phyloP scores from a whole-genome alignment of 345 rosid species.

The Eucalyptus erythrocorys region DNA sequence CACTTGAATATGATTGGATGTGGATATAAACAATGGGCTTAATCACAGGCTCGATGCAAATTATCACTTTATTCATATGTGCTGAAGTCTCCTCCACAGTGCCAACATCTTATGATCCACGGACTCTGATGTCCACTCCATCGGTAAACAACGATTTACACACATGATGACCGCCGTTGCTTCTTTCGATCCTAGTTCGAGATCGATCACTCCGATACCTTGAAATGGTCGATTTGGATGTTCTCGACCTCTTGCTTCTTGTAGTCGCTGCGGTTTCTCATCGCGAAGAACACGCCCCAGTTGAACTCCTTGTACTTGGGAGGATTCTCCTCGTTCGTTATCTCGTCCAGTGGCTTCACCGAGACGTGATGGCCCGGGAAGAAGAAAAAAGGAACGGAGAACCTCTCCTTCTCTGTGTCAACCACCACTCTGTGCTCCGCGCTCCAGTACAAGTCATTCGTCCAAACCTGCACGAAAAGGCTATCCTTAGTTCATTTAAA shows the following conservation, averaged over 20 bases:
- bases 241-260: slow-evolving; percentile 30
- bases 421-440: slow-evolving; percentile 39
- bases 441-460: slow-evolving; percentile 33
- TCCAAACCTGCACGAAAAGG: slow-evolving; percentile 22
- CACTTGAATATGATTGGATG: background rate
- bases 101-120: background rate
- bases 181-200: background rate
- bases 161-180: background rate
- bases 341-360: slow-evolving; percentile 31
- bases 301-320: slow-evolving; percentile 16
- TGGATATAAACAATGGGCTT: background rate
- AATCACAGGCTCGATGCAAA: background rate
- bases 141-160: background rate
- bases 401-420: slow-evolving; percentile 31
- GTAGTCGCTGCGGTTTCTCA: slow-evolving; percentile 23
- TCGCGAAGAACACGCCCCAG: slow-evolving; percentile 28
- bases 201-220: background rate
- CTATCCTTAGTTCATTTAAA: background rate
- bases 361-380: slow-evolving; percentile 13
- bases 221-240: slow-evolving; percentile 29
- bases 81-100: background rate
- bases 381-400: slow-evolving; percentile 32
- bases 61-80: background rate
- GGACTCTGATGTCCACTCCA: background rate
- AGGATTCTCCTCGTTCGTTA: slow-evolving; percentile 9